phyloP scores from a whole-genome alignment of 148 eudicot species.

The Fallopia convolvulus region DNA sequence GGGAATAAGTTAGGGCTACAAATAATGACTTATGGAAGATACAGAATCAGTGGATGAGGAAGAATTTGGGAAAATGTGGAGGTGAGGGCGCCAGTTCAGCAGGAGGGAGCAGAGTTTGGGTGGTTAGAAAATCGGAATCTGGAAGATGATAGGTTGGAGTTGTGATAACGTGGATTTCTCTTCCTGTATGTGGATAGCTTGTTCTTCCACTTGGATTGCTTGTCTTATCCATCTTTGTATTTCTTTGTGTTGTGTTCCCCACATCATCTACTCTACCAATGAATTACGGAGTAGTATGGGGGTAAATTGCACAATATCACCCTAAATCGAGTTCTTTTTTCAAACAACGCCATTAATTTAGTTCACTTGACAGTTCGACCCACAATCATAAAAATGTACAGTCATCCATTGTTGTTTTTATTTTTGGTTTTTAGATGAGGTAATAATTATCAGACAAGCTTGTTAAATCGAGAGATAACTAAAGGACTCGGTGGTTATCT shows the following conservation, averaged over 20 bases:
- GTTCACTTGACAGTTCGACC: not conserved
- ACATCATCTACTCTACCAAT: not conserved
- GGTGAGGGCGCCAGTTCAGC: slow-evolving; percentile 1
- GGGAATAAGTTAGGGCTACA: slow-evolving; percentile 5
- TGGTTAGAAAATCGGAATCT: not conserved
- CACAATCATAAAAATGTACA: too few species aligned
- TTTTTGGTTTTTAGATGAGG: too few species aligned
- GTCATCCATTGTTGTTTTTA: too few species aligned
- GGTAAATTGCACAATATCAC: too few species aligned
- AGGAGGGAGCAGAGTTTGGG: not conserved
- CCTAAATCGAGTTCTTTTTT: not conserved
- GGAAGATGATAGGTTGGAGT: slow-evolving; percentile 3
- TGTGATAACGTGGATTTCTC: slow-evolving; percentile 1
- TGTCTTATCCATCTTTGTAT: not conserved
- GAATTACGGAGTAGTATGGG: too few species aligned
- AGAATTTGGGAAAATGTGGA: not conserved
- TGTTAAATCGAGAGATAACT: too few species aligned
- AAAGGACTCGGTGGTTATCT: too few species aligned
- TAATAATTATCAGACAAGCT: too few species aligned
- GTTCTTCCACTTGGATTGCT: not conserved
- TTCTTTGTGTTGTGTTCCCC: not conserved
- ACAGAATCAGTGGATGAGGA: not conserved
- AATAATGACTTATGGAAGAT: not conserved
- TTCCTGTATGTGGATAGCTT: not conserved
- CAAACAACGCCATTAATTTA: not conserved